Evolutionary conservation across 139 green algal species (phyloP).

Genomic region (Bryopsis sp.): DNA sequence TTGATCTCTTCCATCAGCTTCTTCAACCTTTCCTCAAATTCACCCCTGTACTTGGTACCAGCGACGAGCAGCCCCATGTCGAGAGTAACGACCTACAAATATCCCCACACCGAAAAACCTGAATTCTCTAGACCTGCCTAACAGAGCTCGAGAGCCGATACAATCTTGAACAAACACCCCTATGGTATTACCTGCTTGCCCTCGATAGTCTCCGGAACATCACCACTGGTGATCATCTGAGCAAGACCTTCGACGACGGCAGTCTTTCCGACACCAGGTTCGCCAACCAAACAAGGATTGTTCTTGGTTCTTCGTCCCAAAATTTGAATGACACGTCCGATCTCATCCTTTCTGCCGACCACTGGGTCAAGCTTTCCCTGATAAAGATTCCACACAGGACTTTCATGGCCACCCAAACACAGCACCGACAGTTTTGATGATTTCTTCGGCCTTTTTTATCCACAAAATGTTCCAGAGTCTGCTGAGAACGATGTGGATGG

Average conservation of each 20-base stretch:
- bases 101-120: background rate
- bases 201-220: conserved; percentile 98
- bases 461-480: background rate
- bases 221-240: conserved; percentile 83
- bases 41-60: conserved; percentile 98
- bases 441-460: no score
- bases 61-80: conserved; percentile 99
- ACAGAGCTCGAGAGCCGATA: background rate
- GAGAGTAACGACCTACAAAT: conserved; percentile 81
- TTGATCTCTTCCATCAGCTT: conserved; percentile 99
- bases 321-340: conserved; percentile 98
- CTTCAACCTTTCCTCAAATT: conserved; percentile 99
- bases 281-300: conserved; percentile 97
- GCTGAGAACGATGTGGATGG: background rate
- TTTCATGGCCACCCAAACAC: no score
- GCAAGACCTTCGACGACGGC: conserved; percentile 96
- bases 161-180: background rate
- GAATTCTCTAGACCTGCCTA: background rate
- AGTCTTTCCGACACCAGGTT: conserved; percentile 98
- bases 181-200: conserved; percentile 80
- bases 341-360: conserved; percentile 93
- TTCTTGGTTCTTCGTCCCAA: conserved; percentile 93
- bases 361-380: conserved; percentile 97
- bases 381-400: no score
- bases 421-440: no score